A percentile compares a stretch with the other conserved stretches of the same genome.
These are phyloP conservation scores for Dactylellina haptotyla DNA, from an alignment of 2,329 filamentous ascomycete genomes.

Conservation along the genomic window DNA sequence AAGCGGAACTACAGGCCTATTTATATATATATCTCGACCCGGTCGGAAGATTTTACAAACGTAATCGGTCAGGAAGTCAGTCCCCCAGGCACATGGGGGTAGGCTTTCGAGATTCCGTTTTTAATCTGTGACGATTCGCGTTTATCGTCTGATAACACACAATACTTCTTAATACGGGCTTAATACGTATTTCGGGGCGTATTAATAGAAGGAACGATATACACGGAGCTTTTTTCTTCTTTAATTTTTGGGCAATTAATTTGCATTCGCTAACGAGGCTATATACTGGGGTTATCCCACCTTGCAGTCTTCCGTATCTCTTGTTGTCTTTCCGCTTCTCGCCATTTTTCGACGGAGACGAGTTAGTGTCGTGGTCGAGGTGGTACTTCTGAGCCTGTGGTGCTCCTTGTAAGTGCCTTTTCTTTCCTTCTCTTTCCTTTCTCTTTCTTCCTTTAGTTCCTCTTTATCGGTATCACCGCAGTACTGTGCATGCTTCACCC, in stretches of 20 bases:
- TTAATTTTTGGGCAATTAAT: not conserved
- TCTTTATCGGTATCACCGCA: constrained; percentile 13
- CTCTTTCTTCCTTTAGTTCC: not conserved
- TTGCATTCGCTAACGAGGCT: constrained; percentile 28
- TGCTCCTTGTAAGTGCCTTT: constrained; percentile 50
- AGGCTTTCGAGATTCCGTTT: not conserved
- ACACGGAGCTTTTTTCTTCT: constrained; percentile 31
- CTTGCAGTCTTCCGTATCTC: constrained; percentile 40
- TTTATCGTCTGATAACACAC: not conserved
- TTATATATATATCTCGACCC: constrained; percentile 19
- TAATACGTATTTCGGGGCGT: too few species aligned
- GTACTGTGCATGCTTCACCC: not conserved
- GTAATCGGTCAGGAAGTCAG: constrained; percentile 2
- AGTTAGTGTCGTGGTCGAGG: constrained; percentile 49
- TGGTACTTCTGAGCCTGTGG: constrained; percentile 46
- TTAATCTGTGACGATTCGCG: not conserved
- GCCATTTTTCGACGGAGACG: constrained; percentile 43
- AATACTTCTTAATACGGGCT: not conserved
- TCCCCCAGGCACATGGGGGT: not conserved
- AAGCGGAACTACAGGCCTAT: constrained; percentile 27
- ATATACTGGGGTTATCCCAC: constrained; percentile 28
- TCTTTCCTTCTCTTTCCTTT: constrained; percentile 5
- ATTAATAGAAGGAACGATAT: too few species aligned
- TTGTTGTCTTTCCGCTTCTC: constrained; percentile 44
- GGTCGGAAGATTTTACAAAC: not conserved